Base-by-base conservation (phyloP, 2,329 filamentous ascomycete species). In the Orbilia oligospora region DNA sequence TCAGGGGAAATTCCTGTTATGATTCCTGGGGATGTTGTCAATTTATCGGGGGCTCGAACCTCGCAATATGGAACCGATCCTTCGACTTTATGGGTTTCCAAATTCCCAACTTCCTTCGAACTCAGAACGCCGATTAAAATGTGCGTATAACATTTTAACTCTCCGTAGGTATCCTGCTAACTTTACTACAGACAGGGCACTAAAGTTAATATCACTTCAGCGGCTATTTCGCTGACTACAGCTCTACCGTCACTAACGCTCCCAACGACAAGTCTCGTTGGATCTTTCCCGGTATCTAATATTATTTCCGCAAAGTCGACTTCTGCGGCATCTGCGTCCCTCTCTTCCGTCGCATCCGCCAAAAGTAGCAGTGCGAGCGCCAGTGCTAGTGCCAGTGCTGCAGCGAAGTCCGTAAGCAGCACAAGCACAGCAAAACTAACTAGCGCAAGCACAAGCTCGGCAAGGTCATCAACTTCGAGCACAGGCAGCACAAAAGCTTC, bases 61-160 rank as follows among this genome's bases (percentile, higher is more conserved):
- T 88, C 90, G 81, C 83, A 89, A 83, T 81, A 88, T 22, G 89
- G 89, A 22, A 85, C 81, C 48, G 87, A 89, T 81, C 87, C 88
- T 3, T 81, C 86, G 51, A 88, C 87, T 1, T 83, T 87, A 67
- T 89, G 87, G 87, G 85, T 86, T 14, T 78, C 73, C 41, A 53
- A 56, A 22, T 67, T 78, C 14, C 73, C 73, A 36, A 22, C 61
- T 5, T 71, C 68, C 6, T 78, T 67, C 27, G 22, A 44, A 10
- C 38, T 71, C 8, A 68, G 53, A 18, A 49, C 51, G 0, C 73
- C 73, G 1, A 63, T 71, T 12, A 53, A 68, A 30, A 33, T 78
- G 72, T 66, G 66, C 38, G 72, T 48, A 30, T 18, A 53, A 12
- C 18, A 33, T 38, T 16, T 9, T n/a, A 6, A n/a, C 5, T 20